Base-by-base conservation (phyloP, 805 yeast species). In the Wickerhamomyces chambardii region DNA sequence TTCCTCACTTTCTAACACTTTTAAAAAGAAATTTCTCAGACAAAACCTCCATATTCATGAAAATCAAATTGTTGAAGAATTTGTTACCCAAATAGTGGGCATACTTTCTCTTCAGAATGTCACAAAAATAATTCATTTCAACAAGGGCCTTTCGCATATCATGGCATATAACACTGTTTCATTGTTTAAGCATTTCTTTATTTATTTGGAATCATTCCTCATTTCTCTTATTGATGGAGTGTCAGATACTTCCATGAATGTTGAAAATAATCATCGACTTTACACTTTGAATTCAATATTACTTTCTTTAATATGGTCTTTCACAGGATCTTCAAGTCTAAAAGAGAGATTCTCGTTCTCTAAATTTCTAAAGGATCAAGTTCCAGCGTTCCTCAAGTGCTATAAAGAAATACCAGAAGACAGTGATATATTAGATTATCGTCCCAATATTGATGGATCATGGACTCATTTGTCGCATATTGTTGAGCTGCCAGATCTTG, bases 221-320 rank as follows among this genome's bases (percentile, higher is more conserved):
- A 15, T 7, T 8, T 8, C 7, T 7, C 22, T 19, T 19, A 2
- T 19, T 8, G 7, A 8, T 19, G 22, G 10, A 19, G 10, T 19
- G 10, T 10, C 7, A 19, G 22, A 19, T 7, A 19, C 7, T 19
- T 2, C 22, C 7, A 8, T 19, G 10, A 2, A 2, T 19, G 7
- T 7, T 3, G 24, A 31, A 7, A 25, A n/a, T 7, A 15, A 14
- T 14, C 14, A 6, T 9, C 7, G 5, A 18, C 24, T 8, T 3
- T 17, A 55, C 33, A 29, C 40, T 21, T 17, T 29, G 4, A 41
- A 42, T 8, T 40, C 42, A 6, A 15, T 58, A 15, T 46, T 56
- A 4, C 32, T 55, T 5, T 51, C 78, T 0, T 29, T 74, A 14
- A 51, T 69, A 0, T 83, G 92, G 92, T 62, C 85, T 0, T 71